A percentile compares a stretch with the other conserved stretches of the same genome.
Evolutionary conservation across 495 filamentous ascomycete species (phyloP).

Genomic region (Pyrenula massariospora): DNA sequence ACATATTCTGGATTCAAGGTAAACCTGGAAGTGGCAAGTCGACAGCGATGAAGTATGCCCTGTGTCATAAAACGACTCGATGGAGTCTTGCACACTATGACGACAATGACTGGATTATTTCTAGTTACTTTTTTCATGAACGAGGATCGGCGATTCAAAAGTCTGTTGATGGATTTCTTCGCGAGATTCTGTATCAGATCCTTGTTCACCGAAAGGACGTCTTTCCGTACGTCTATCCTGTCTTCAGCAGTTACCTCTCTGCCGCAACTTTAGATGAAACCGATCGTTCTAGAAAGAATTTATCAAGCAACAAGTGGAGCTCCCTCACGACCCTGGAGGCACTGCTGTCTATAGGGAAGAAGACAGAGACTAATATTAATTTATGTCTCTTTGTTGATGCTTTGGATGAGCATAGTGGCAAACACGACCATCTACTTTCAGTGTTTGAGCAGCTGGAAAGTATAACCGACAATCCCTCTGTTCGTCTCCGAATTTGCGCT

Average conservation of each 20-base stretch:
- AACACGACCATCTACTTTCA: constrained; percentile 6
- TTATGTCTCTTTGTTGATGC: constrained; percentile 13
- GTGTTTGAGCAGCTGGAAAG: constrained; percentile 3
- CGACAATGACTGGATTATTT: background rate
- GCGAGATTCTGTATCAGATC: no score
- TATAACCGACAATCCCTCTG: background rate
- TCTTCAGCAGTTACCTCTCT: no score
- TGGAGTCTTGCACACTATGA: constrained; percentile 2
- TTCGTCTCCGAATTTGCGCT: constrained; percentile 9
- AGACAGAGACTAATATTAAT: background rate
- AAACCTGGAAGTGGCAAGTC: constrained; percentile 15
- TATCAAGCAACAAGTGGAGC: no score
- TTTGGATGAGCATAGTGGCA: constrained; percentile 12
- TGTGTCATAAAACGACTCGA: constrained; percentile 6
- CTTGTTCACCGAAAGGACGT: background rate
- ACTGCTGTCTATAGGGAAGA: no score
- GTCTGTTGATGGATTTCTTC: no score
- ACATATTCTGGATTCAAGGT: constrained; percentile 13
- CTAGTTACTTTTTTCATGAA: no score
- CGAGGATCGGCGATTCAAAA: no score
- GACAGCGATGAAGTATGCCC: constrained; percentile 11
- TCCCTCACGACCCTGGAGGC: no score
- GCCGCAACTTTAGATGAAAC: no score
- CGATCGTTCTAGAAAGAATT: no score
- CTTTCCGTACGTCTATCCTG: background rate